Conservation (phyloP, 2,329 filamentous ascomycete species). For the Botrytis galanthina region DNA sequence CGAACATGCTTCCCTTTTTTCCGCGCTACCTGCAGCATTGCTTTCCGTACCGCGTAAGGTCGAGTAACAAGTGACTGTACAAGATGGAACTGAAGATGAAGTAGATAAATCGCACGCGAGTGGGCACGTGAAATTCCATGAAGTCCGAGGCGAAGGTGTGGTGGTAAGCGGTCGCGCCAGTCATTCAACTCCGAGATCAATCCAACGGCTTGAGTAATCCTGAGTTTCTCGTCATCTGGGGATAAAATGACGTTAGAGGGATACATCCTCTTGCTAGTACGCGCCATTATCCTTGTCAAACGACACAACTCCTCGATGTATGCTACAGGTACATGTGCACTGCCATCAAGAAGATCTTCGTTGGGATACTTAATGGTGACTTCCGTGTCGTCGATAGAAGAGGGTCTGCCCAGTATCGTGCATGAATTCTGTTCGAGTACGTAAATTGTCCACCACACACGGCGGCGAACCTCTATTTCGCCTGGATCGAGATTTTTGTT, state of each 20-base stretch:
- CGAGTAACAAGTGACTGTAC: conserved; percentile 34
- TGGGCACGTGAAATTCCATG: conserved; percentile 28
- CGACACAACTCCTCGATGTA: conserved; percentile 33
- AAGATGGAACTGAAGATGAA: conserved; percentile 36
- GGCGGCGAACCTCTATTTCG: conserved; percentile 35
- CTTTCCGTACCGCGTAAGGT: conserved; percentile 36
- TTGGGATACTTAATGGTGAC: conserved; percentile 35
- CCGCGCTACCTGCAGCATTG: conserved; percentile 32
- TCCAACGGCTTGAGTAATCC: conserved; percentile 28
- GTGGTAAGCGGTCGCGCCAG: conserved; percentile 34
- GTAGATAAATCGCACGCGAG: conserved; percentile 32
- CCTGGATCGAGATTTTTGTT: conserved; percentile 40
- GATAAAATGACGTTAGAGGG: conserved; percentile 26
- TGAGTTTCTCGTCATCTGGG: conserved; percentile 29
- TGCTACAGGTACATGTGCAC: conserved; percentile 29
- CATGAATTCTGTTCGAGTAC: conserved; percentile 37
- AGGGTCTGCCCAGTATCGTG: conserved; percentile 35
- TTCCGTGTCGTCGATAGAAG: conserved; percentile 35
- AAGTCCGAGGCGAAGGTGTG: conserved; percentile 29
- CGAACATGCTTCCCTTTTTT: conserved; percentile 33
- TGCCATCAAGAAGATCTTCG: conserved; percentile 34
- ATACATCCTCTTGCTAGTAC: conserved; percentile 35
- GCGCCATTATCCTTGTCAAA: conserved; percentile 31
- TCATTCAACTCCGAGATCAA: conserved; percentile 32
- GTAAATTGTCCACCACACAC: conserved; percentile 38